Conservation (phyloP, 352 stramenopile genomes). For the Globisporangium cederbergense region DNA sequence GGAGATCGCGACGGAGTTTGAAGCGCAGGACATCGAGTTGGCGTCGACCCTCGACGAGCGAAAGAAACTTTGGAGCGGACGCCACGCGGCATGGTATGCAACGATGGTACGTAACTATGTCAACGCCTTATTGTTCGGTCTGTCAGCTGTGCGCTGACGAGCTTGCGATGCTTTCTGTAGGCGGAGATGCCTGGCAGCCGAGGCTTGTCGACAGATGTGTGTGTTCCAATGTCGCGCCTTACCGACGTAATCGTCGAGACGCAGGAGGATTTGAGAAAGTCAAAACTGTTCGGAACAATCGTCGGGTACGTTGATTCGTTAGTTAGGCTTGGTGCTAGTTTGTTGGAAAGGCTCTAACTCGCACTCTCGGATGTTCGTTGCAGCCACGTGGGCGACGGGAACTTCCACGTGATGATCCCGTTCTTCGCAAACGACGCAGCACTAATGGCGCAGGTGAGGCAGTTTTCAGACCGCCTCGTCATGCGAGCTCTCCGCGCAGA, state of each 20-base stretch:
- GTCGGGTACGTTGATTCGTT: conserved; percentile 60
- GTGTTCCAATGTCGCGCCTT: conserved; percentile 94
- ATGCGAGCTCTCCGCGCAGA: conserved; percentile 86
- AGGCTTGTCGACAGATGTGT: conserved; percentile 94
- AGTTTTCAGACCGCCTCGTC: conserved; percentile 86
- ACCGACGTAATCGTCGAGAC: conserved; percentile 93
- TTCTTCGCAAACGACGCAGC: conserved; percentile 81
- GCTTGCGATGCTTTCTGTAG: conserved; percentile 18
- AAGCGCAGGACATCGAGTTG: conserved; percentile 78
- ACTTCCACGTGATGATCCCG: conserved; percentile 98
- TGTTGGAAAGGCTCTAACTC: conserved; percentile 5
- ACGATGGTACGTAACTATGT: conserved; percentile 52
- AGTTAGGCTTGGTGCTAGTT: neutral
- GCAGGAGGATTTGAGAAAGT: conserved; percentile 86
- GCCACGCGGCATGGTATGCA: conserved; percentile 84
- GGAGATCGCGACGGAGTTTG: conserved; percentile 85
- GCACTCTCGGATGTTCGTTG: neutral
- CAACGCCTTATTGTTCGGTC: neutral
- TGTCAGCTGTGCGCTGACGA: neutral
- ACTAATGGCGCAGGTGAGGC: conserved; percentile 83
- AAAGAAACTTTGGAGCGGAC: conserved; percentile 81
- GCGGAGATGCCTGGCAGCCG: conserved; percentile 77
- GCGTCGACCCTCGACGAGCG: conserved; percentile 68
- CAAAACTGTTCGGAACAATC: conserved; percentile 89
- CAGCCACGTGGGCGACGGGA: conserved; percentile 92